Base-by-base conservation (phyloP, 148 eudicot species). In the Selenicereus undatus region DNA sequence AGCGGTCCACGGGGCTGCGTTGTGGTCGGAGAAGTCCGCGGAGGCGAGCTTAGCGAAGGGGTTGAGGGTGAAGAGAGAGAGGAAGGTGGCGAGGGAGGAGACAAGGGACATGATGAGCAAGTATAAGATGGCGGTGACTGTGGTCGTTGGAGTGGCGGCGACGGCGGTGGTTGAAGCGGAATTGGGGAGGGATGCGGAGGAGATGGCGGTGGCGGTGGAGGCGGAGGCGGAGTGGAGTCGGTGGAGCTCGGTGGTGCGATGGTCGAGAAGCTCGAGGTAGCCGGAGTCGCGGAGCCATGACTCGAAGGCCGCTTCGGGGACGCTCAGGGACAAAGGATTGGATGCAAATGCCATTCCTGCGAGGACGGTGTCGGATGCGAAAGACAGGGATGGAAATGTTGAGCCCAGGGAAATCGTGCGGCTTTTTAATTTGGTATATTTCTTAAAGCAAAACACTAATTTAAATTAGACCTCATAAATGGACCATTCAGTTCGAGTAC, bases 231-330 rank as follows among this genome's bases (percentile, higher is more conserved):
- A 17, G 88, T 86, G 81, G 91, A 87, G 82, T 83, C 84, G 89
- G 91, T 91, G 91, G 85, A 92, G 92, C 60, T 89, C 89, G 88
- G 97, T 84, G 87, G 97, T 90, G 21, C 91, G 92, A 64, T 93
- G 92, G 91, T 95, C 98, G 83, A 95, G 90, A 71, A 90, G 52
- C 76, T 91, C 94, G 82, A 95, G 96, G 89, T 91, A 91, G 84
- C 95, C 95, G 74, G 88, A 81, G 83, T 93, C 97, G n/a, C 98
- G 95, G 75, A 95, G 96, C 98, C 98, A 95, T 29, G 98, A 84
- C 74, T 94, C 98, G 91, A 94, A 94, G 14, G 91, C 90, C 48
- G 89, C 80, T 56, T 94, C 98, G 3, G 97, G 92, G 60, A 94
- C 90, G 88, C 90, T 88, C 14, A 94, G 90, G 36, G 98, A 89